Evolutionary conservation across 2,329 filamentous ascomycete genomes (phyloP), one percentile per base, ranked within the genome.

Genomic region (Pseudocercospora pini-densiflorae): DNA sequence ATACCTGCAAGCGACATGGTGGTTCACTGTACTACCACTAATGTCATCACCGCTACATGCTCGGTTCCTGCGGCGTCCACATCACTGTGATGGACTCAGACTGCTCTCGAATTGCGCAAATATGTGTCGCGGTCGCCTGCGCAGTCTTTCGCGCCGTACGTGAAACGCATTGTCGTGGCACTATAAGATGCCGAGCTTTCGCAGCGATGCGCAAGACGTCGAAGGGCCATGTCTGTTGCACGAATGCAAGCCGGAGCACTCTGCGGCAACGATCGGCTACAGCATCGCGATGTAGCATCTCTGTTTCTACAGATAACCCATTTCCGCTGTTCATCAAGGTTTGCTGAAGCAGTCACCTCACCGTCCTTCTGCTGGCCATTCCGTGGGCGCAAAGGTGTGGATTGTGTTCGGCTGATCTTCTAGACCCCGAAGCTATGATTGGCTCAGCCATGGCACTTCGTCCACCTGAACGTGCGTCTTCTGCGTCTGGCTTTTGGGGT

Each of bases 401-500:
- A 55, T 61, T 59, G 64, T 49, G 62, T 54, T 55, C 64, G 54
- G 60, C 59, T 54, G 64, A 66, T 62, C 64, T 66, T 55, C 64
- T 45, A 62, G 40, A 55, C 47, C 59, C 40, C 54, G 54, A 49
- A 33, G 58, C 51, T 63, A 49, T 66, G 60, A 66, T 66, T 66
- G 64, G 64, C 59, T 61, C 61, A 61, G 51, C 51, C 64, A 57
- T 62, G 63, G 51, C 29, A 58, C 36, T 57, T 36, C 55, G 47
- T 63, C 64, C 60, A 55, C 60, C 59, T 59, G 55, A 60, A 55
- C 64, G 60, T 66, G 64, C 64, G 60, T 60, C 54, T 63, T 57
- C 63, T 51, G 60, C 63, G 55, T 66, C 63, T 67, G 65, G 61
- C 62, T 59, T 45, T 55, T 67, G 64, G 57, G 60, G 54, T 66